Conservation (phyloP, 495 filamentous ascomycete species). For the Pyronema omphalodes region DNA sequence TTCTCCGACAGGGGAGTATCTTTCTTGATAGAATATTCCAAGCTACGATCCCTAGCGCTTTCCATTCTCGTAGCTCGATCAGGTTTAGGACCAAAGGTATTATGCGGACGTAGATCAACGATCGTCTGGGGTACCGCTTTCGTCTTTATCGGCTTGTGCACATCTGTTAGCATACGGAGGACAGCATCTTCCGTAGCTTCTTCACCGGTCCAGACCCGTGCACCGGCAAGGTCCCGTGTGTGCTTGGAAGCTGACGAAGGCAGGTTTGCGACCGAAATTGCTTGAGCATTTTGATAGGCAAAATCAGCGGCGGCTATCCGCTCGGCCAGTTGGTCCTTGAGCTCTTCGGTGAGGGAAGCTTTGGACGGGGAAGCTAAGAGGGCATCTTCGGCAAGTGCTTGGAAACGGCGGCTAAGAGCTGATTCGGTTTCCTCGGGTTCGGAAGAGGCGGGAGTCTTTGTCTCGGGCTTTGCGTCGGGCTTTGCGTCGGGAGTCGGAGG, state of each 20-base stretch:
- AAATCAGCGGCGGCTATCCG: conserved; percentile 56
- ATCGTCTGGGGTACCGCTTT: conserved; percentile 35
- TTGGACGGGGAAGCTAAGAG: conserved; percentile 11
- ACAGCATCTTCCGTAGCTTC: conserved; percentile 58
- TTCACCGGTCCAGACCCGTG: conserved; percentile 58
- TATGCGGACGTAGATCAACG: conserved; percentile 43
- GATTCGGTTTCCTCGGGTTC: conserved; percentile 7
- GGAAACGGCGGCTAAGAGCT: conserved; percentile 21
- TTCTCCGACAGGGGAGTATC: conserved; percentile 45
- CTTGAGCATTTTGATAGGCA: conserved; percentile 44
- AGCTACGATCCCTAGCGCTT: conserved; percentile 58
- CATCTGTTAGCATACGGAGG: conserved; percentile 74
- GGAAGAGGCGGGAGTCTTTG: neutral
- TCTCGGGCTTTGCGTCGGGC: neutral
- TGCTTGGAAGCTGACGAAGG: conserved; percentile 50
- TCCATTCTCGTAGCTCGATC: conserved; percentile 42
- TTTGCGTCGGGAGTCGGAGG: conserved; percentile 1
- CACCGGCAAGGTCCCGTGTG: conserved; percentile 50
- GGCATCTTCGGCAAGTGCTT: conserved; percentile 17
- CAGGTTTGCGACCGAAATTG: conserved; percentile 48
- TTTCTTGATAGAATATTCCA: conserved; percentile 48
- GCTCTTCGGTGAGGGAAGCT: conserved; percentile 70
- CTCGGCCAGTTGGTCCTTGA: conserved; percentile 56
- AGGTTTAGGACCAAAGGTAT: conserved; percentile 24
- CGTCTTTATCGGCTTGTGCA: conserved; percentile 40